Base-by-base conservation (phyloP, 129 eudicot species). In the Solidago caesia region DNA sequence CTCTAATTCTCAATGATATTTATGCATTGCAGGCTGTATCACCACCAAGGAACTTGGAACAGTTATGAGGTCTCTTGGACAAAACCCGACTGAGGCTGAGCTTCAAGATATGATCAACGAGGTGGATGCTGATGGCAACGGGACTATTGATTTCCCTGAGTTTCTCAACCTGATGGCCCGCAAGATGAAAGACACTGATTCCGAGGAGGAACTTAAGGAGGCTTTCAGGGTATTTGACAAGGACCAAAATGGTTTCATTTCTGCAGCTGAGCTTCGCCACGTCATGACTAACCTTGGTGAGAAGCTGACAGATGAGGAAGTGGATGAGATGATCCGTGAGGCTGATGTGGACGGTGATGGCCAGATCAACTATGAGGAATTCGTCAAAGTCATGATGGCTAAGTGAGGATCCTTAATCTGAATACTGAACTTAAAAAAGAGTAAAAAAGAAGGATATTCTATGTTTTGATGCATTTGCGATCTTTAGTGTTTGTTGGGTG, bases 381-480 rank as follows among this genome's bases (percentile, higher is more conserved):
- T 89, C 49, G 96, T 89, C 81, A 89, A 89, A 79, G 91, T 89
- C 76, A 89, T 89, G 96, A 89, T 89, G 96, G 96, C 96, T 75
- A 89, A 89, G 91, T 89, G 88, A 89, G 89, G 67, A 73, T 46
- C 79, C 67, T 69, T 72, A 8, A 76, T 74, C 71, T 79, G 70
- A 58, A 51, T 26, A 64, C 72, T 60, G 58, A 55, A 57, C 55
- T 77, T 56, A 11, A 29, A 67, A 60, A 67, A 43, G 52, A 67
- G 61, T 5, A 49, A 41, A 60, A 11, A 39, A 67, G 78, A 74
- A 66, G 60, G 82, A 62, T 62, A 39, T 13, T 61, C 76, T 57
- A 80, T 53, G 82, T 58, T 73, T 80, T 84, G 76, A 75, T 78
- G 79, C 72, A 77, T 71, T 82, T 84, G 65, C 41, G 66, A 74